Percentiles rank a stretch among this genome's conserved stretches.
Conservation (phyloP, 306 rosid species). For the Senna siamea region DNA sequence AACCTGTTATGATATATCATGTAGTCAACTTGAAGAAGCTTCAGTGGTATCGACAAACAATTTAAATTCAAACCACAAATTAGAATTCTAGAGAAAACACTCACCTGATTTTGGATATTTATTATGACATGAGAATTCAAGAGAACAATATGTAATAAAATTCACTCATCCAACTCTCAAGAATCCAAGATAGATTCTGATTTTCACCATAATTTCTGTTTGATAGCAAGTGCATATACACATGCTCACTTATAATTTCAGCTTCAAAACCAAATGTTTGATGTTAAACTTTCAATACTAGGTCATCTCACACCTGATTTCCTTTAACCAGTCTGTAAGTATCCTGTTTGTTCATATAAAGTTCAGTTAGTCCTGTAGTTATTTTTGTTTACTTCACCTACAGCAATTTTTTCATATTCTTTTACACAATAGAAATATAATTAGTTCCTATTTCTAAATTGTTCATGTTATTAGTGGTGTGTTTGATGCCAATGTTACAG, state of each 20-base stretch:
- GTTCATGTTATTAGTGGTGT: not conserved
- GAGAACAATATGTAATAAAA: too few species aligned
- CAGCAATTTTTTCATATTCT: too few species aligned
- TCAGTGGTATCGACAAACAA: not conserved
- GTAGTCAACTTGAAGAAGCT: conserved; percentile 14
- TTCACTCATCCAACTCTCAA: too few species aligned
- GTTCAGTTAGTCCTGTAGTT: too few species aligned
- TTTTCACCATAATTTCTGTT: too few species aligned
- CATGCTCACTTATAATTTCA: not conserved
- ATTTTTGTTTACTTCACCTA: too few species aligned
- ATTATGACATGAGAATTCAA: too few species aligned
- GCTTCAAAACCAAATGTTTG: not conserved
- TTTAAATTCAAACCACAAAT: not conserved
- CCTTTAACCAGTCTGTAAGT: not conserved
- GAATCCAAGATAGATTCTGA: too few species aligned
- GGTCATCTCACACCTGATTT: conserved; percentile 15
- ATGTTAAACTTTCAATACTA: not conserved
- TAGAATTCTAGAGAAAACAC: not conserved
- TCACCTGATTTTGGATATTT: too few species aligned
- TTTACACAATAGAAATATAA: not conserved
- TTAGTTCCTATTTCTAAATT: not conserved
- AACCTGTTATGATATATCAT: too few species aligned
- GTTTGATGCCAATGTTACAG: conserved; percentile 6
- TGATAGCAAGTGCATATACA: too few species aligned
- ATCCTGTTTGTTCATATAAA: not conserved